Percentiles rank a stretch among this genome's conserved stretches.
Conservation (phyloP, 495 filamentous ascomycete species). For the Penicillium salamii region DNA sequence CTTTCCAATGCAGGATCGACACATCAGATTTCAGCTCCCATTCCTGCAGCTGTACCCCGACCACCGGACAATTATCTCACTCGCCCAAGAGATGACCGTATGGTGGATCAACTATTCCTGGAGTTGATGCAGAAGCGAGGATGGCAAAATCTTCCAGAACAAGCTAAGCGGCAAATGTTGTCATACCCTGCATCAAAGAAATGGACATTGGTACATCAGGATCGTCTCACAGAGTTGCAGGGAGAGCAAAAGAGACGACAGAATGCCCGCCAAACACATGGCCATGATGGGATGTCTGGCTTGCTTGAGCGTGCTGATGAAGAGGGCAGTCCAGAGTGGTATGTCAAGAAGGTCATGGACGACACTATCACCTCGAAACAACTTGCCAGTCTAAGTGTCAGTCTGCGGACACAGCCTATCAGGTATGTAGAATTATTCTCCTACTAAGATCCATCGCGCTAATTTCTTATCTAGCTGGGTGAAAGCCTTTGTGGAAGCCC, state of each 20-base stretch:
- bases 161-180: conserved; percentile 91
- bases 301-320: conserved; percentile 77
- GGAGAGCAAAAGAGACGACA: conserved; percentile 85
- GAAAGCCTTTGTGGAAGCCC: conserved; percentile 91
- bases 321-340: conserved; percentile 97
- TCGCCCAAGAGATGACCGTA: conserved; percentile 74
- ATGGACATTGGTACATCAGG: conserved; percentile 95
- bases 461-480: conserved; percentile 66
- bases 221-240: conserved; percentile 88
- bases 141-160: conserved; percentile 95
- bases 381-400: conserved; percentile 86
- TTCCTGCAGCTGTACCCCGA: conserved; percentile 44
- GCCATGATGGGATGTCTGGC: conserved; percentile 59
- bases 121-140: conserved; percentile 96
- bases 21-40: conserved; percentile 38
- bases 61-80: conserved; percentile 56
- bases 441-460: neutral
- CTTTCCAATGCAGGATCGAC: conserved; percentile 33
- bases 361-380: conserved; percentile 91
- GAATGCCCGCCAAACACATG: conserved; percentile 62
- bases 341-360: conserved; percentile 94
- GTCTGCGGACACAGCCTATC: conserved; percentile 92
- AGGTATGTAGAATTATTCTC: conserved; percentile 43
- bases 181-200: conserved; percentile 92
- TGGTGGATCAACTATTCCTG: conserved; percentile 90